phyloP scores from a whole-genome alignment of 768 basidiomycete species.

The Holtermannia corniformis region DNA sequence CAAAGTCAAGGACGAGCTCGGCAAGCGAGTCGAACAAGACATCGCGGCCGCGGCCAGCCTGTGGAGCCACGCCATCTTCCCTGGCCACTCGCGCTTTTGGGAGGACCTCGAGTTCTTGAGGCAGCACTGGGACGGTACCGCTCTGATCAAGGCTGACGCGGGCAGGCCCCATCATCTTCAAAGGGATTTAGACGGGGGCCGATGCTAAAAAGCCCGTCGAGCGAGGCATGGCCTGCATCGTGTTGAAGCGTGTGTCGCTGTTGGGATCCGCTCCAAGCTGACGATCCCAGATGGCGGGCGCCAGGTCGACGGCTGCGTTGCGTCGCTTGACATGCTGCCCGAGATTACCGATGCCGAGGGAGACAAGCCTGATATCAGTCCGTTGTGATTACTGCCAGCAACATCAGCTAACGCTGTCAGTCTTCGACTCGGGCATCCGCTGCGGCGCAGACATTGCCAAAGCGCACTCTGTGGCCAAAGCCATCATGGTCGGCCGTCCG shows the following conservation, averaged over 20 bases:
- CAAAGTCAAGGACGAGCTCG: background rate
- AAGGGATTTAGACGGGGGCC: slow-evolving; percentile 57
- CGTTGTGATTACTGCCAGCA: slow-evolving; percentile 1
- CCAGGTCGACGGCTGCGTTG: slow-evolving; percentile 65
- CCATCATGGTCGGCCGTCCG: slow-evolving; percentile 53
- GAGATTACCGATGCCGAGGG: slow-evolving; percentile 56
- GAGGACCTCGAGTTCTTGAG: background rate
- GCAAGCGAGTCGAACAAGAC: background rate
- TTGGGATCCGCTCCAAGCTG: too few relatives aligned
- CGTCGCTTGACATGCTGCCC: slow-evolving; percentile 62
- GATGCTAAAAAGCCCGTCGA: slow-evolving; percentile 65
- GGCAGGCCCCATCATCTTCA: slow-evolving; percentile 48
- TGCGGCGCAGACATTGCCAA: slow-evolving; percentile 63
- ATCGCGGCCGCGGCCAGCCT: background rate
- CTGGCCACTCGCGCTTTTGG: background rate
- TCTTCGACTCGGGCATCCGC: slow-evolving; percentile 67
- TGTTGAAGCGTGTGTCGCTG: too few relatives aligned
- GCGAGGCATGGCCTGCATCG: slow-evolving; percentile 59
- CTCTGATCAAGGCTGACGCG: background rate
- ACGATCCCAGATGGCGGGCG: slow-evolving; percentile 46
- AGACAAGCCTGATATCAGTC: slow-evolving; percentile 57
- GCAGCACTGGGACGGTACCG: background rate
- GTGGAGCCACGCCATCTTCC: background rate
- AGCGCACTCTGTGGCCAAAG: slow-evolving; percentile 76
- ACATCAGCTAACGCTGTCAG: background rate